Base-by-base conservation (phyloP, 2,329 filamentous ascomycete genomes). In the Periconia sp. region DNA sequence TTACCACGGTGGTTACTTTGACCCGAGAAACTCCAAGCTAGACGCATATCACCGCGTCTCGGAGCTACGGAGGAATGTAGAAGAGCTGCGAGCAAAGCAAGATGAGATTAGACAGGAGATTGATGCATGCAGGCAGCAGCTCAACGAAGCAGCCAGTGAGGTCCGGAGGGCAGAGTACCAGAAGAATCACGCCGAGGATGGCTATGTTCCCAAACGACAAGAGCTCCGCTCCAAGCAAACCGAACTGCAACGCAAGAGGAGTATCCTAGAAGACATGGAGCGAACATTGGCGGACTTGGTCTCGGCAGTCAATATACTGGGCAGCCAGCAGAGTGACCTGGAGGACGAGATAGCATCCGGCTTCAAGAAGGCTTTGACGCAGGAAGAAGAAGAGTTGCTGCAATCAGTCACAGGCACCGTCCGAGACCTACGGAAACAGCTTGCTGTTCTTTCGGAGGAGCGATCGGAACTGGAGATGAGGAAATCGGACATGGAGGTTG, bases 1-100 rank as follows among this genome's bases (percentile, higher is more conserved):
- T 14, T 85, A 99, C 79, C 97, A 92, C 46, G 94, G 94, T 79
- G 94, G 94, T 64, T 99, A 89, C 69, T 89, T 96, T 58, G 94
- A 99, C 69, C 85, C 89, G 11, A 85, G 89, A 33, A 88, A 87
- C 61, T 97, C 93, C 1, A 88, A 93, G 19, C 81, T 97, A n/a
- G 88, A 93, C 64, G 91, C 89, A 27, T 88, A 96, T 30, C 87
- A 88, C 55, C 82, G 85, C 6, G 85, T 93, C 31, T 85, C 86
- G 51, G 87, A 85, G 64, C 91, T 89, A 80, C 85, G 92, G 35
- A 82, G 86, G 47, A 86, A 91, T 66, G 89, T 85, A 59, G 91
- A 96, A 45, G 76, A 79, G 10, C 82, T 92, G 50, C 79, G 83
- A 53, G 79, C 78, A 14, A 84, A 89, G 50, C 84, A 86, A 41